Conservation (phyloP, 495 filamentous ascomycete genomes). For the Podospora didyma region DNA sequence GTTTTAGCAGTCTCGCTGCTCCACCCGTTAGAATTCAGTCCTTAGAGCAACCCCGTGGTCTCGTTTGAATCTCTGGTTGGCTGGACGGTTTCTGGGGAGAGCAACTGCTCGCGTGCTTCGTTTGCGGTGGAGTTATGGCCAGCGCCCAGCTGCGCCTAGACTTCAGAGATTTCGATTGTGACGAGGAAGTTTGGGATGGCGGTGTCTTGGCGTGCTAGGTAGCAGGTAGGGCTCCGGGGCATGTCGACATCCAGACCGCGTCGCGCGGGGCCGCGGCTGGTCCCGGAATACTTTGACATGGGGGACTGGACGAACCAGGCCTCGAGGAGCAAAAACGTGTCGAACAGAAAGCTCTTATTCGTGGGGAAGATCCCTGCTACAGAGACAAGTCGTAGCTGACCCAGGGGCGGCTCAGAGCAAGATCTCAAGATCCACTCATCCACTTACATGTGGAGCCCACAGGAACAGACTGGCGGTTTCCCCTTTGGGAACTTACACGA, state of each 20-base stretch:
- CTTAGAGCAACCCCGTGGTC: background rate
- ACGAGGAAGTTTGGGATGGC: too few species aligned
- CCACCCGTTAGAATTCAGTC: background rate
- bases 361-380: conserved; percentile 11
- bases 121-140: background rate
- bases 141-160: too few species aligned
- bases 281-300: background rate
- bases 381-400: too few species aligned
- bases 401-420: background rate
- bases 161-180: too few species aligned
- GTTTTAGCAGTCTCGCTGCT: too few species aligned
- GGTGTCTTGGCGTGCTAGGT: background rate
- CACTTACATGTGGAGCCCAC: too few species aligned
- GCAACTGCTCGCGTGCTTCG: too few species aligned
- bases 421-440: conserved; percentile 6
- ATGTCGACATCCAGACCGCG: background rate
- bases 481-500: background rate
- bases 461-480: background rate
- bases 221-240: background rate
- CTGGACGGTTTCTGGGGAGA: background rate
- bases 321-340: conserved; percentile 11
- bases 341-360: conserved; percentile 7
- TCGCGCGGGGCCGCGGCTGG: background rate
- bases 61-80: background rate
- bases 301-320: conserved; percentile 11